Evolutionary conservation across 1,284 basidiomycete species (phyloP).

Genomic region (Ganoderma sinense): DNA sequence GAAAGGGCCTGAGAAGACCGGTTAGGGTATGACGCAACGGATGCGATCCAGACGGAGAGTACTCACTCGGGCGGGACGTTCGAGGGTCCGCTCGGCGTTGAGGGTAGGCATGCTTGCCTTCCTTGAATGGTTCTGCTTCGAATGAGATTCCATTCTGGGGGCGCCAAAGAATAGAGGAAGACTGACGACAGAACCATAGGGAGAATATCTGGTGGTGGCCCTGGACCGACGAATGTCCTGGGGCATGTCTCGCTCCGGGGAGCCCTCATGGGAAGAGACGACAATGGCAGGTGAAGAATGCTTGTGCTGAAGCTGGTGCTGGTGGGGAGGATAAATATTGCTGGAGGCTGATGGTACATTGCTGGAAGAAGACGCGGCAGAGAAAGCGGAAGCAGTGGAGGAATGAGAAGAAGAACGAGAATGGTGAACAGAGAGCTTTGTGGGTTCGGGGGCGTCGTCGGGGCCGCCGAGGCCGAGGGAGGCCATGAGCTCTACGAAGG

Average conservation of each 20-base stretch:
- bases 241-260: constrained; percentile 33
- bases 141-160: constrained; percentile 16
- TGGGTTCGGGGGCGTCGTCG: constrained; percentile 37
- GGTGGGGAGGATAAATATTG: constrained; percentile 27
- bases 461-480: constrained; percentile 71
- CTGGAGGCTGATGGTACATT: constrained; percentile 34
- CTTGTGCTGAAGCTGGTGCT: constrained; percentile 13
- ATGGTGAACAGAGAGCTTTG: constrained; percentile 31
- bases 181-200: constrained; percentile 68
- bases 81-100: constrained; percentile 34
- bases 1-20: constrained; percentile 44
- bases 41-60: neutral
- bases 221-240: constrained; percentile 38
- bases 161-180: constrained; percentile 1
- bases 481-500: constrained; percentile 85
- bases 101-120: constrained; percentile 45
- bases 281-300: constrained; percentile 29
- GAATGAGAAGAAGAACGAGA: constrained; percentile 49
- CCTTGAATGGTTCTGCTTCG: constrained; percentile 40
- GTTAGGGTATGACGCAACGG: constrained; percentile 10
- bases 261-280: constrained; percentile 30
- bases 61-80: constrained; percentile 41
- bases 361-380: constrained; percentile 37
- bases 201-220: constrained; percentile 60
- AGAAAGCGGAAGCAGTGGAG: constrained; percentile 42